Percentiles rank a stretch among this genome's conserved stretches.
phyloP scores from a whole-genome alignment of 257 asterid genomes.

The Lantana camara region DNA sequence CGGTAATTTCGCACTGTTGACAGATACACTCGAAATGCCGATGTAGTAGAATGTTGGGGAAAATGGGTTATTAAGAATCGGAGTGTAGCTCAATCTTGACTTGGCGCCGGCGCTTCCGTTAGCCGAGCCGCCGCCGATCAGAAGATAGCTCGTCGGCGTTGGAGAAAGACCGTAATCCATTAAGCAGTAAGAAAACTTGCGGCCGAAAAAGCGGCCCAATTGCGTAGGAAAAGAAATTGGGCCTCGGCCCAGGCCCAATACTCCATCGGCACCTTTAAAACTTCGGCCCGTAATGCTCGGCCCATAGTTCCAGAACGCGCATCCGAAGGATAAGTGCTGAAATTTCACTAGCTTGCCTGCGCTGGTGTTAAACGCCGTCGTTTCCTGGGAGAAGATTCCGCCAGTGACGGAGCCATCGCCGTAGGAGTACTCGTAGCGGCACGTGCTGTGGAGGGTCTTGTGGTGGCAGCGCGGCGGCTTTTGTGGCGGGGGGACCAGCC shows the following conservation, averaged over 20 bases:
- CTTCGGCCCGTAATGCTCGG: conserved; percentile 73
- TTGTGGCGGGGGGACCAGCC: conserved; percentile 55
- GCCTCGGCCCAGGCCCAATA: conserved; percentile 86
- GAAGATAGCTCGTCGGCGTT: conserved; percentile 68
- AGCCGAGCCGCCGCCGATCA: conserved; percentile 58
- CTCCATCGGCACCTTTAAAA: conserved; percentile 67
- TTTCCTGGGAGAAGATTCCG: conserved; percentile 73
- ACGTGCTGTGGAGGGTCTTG: conserved; percentile 74
- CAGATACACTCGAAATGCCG: conserved; percentile 43
- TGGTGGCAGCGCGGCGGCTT: conserved; percentile 50
- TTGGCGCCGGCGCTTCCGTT: conserved; percentile 23
- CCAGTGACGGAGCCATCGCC: conserved; percentile 70
- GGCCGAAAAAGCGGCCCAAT: conserved; percentile 64
- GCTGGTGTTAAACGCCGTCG: conserved; percentile 67
- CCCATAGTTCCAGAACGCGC: conserved; percentile 67
- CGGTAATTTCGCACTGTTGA: conserved; percentile 51
- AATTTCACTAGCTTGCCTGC: conserved; percentile 38
- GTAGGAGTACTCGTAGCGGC: conserved; percentile 72
- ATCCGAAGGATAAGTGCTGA: conserved; percentile 56
- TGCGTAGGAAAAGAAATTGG: conserved; percentile 69
- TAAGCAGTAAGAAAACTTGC: conserved; percentile 73
- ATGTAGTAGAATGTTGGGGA: conserved; percentile 73
- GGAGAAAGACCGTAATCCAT: conserved; percentile 77
- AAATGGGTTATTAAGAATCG: conserved; percentile 51
- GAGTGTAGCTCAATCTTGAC: conserved; percentile 51